Evolutionary conservation across 768 basidiomycete species (phyloP).

Genomic region (Lactifluus hygrophoroides): DNA sequence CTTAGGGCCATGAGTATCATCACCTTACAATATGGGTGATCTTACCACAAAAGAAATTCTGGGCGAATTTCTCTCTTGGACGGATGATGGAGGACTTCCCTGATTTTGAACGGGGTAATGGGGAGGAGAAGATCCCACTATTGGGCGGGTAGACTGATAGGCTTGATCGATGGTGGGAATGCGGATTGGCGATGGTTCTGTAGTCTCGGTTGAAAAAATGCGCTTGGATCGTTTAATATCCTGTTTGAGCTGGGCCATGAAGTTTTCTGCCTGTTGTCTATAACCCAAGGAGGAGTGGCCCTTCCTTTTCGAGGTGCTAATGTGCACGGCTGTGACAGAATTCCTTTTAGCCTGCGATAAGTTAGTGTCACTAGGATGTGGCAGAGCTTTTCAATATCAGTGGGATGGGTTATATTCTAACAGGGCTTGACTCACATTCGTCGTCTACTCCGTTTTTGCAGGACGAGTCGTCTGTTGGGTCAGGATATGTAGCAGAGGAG

Average conservation of each 20-base stretch:
- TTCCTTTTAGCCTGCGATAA: neutral
- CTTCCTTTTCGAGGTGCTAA: constrained; percentile 27
- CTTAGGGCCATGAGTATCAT: constrained; percentile 36
- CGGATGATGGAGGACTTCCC: neutral
- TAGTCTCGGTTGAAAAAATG: constrained; percentile 59
- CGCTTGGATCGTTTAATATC: constrained; percentile 72
- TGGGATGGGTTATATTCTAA: neutral
- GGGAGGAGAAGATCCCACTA: neutral
- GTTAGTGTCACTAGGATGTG: neutral
- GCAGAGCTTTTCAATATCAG: neutral
- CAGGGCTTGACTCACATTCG: neutral
- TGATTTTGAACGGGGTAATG: neutral
- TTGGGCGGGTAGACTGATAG: neutral
- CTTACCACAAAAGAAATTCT: neutral
- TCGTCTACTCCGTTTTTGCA: neutral
- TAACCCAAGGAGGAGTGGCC: constrained; percentile 58
- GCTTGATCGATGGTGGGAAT: neutral
- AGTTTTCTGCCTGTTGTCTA: constrained; percentile 63
- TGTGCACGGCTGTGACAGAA: neutral
- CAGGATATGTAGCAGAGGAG: constrained; percentile 23
- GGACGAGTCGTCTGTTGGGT: neutral
- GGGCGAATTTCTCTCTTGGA: neutral
- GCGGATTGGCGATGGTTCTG: constrained; percentile 34
- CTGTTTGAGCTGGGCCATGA: constrained; percentile 81
- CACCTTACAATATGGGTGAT: neutral